These are phyloP conservation scores for Colletotrichum falcatum DNA, from an alignment of 2,329 filamentous ascomycete species.

Conservation along the genomic window DNA sequence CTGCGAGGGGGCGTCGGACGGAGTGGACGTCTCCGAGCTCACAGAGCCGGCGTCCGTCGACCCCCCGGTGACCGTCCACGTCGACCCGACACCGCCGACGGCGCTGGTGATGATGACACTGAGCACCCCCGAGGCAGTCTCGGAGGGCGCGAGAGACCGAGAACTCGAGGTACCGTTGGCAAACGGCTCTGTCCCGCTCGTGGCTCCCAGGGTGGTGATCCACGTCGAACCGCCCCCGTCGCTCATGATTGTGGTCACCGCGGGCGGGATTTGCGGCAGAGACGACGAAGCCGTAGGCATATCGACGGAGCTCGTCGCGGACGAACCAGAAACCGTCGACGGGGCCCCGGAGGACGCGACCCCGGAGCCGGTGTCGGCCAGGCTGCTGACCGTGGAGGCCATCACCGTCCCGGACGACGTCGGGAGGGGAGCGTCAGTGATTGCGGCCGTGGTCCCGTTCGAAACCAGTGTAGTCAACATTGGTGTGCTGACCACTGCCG, in stretches of 20 bases:
- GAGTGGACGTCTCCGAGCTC: not conserved
- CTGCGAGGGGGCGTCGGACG: not conserved
- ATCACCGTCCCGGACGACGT: not conserved
- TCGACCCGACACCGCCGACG: not conserved
- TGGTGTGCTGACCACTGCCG: too few species aligned
- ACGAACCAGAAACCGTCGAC: not conserved
- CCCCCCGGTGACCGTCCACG: not conserved
- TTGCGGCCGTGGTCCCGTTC: not conserved
- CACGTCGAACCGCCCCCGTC: constrained; percentile 14
- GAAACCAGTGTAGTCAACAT: not conserved
- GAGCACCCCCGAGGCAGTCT: not conserved
- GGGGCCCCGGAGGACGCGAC: constrained; percentile 3
- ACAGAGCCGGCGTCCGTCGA: not conserved
- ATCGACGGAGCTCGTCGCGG: not conserved
- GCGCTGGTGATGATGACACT: constrained; percentile 7
- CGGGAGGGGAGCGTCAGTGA: not conserved
- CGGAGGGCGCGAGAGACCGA: not conserved
- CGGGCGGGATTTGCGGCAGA: not conserved
- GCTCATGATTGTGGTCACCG: constrained; percentile 13
- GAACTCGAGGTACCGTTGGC: not conserved
- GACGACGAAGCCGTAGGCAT: not conserved
- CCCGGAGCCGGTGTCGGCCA: not conserved
- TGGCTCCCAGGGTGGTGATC: not conserved
- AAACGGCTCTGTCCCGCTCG: not conserved
- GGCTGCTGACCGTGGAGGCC: not conserved